Evolutionary conservation across 192 early-diverging fungal genomes (phyloP), one percentile per base, ranked within the genome.

Genomic region (Phycomyces blakesleeanus): DNA sequence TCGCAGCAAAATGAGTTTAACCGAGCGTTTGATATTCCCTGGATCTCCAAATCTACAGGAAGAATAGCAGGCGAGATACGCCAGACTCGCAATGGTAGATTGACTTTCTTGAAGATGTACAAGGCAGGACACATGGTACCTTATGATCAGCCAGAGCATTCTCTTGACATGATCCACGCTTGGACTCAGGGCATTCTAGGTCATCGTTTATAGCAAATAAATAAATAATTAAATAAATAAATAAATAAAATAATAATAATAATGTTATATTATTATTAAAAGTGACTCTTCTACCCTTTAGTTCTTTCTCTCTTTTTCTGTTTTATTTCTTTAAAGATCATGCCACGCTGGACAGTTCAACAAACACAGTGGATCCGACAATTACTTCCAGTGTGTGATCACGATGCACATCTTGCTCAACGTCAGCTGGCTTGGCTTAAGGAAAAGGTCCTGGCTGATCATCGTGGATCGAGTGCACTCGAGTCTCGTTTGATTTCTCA

Each of bases 51-150:
- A 49, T 5, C 72, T 22, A 82, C 83, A 6, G 81, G 72, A 50
- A 83, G 84, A 7, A 75, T 73, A 8, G 83, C 81, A 59, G 85
- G 85, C 64, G 86, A 91, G 65, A 80, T 88, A 16, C 84, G 93
- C 25, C 68, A 73, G 0, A 34, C 29, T 34, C 29, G 55, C 14
- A 80, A 76, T 54, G 80, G 85, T 54, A 83, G 82, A 51, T 80
- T 98, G 57, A 85, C 92, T 29, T 97, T 91, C 76, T 68, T 98
- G 59, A 81, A 86, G 8, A 82, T 93, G 11, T 95, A 85, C 73
- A 91, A 86, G 55, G 93, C 91, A 51, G 93, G 96, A 1, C 91
- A 93, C 51, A 93, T 93, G 91, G 81, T 87, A 68, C 95, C 95
- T 14, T 93, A 91, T 62, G 95, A 97, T 78, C 92, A 95, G 77